phyloP scores from a whole-genome alignment of 371 early-diverging fungal species.

The Lichtheimia ornata region DNA sequence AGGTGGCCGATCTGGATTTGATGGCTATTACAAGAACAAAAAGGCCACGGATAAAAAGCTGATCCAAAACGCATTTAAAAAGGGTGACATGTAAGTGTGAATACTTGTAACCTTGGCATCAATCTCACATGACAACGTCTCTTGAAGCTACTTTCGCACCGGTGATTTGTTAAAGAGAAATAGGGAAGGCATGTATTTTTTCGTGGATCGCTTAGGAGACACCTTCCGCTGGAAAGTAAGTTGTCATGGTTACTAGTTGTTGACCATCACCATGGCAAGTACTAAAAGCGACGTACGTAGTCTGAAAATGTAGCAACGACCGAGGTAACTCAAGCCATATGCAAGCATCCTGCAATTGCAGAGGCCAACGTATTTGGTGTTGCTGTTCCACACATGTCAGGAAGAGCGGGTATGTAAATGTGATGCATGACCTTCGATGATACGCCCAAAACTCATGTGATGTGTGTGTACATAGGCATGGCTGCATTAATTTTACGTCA shows the following conservation, averaged over 20 bases:
- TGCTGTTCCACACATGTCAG: conserved; percentile 53
- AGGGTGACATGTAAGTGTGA: conserved; percentile 27
- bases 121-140: conserved; percentile 12
- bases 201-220: conserved; percentile 78
- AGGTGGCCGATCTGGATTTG: conserved; percentile 23
- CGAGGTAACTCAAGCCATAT: conserved; percentile 63
- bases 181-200: conserved; percentile 63
- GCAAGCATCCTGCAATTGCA: conserved; percentile 52
- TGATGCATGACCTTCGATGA: neutral
- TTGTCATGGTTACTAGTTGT: too few species aligned
- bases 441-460: conserved; percentile 38
- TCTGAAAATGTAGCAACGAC: conserved; percentile 69
- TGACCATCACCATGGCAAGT: too few species aligned
- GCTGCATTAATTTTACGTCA: conserved; percentile 53
- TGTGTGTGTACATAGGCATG: conserved; percentile 67
- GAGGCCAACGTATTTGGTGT: conserved; percentile 70
- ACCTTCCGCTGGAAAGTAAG: conserved; percentile 69
- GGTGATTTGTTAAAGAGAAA: conserved; percentile 66
- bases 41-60: conserved; percentile 54
- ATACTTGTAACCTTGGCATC: neutral
- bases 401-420: conserved; percentile 67
- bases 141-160: conserved; percentile 55
- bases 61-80: conserved; percentile 24
- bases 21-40: conserved; percentile 49
- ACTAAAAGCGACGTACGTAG: conserved; percentile 42